Conservation (phyloP, 345 rosid genomes). For the Angophora floribunda region DNA sequence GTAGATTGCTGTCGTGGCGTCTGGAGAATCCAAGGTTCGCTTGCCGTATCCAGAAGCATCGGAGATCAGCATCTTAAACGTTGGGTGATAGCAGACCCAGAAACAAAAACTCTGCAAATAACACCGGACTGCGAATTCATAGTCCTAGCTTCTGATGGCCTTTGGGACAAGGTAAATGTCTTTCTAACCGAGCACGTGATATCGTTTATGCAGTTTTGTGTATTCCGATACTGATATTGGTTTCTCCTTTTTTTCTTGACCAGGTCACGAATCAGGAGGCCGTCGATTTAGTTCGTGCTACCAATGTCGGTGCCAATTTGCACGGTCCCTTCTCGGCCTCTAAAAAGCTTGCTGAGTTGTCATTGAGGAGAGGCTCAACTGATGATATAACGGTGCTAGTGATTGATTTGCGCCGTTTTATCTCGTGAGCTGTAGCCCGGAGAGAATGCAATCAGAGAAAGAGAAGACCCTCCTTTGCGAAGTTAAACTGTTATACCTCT, state of each 20-base stretch:
- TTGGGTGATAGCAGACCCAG: conserved; percentile 84
- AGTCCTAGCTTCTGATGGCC: conserved; percentile 81
- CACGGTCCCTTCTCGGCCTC: conserved; percentile 35
- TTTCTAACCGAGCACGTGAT: neutral
- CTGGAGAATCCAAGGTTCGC: conserved; percentile 81
- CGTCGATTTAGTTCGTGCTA: conserved; percentile 52
- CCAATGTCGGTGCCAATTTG: conserved; percentile 28
- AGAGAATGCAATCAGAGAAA: neutral
- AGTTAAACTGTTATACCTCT: neutral
- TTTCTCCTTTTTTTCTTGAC: neutral
- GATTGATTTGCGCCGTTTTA: conserved; percentile 32
- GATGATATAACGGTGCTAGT: conserved; percentile 78
- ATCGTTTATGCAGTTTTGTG: neutral
- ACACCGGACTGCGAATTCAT: conserved; percentile 61
- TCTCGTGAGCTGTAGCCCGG: neutral
- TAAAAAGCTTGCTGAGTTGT: conserved; percentile 57
- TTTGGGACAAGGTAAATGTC: conserved; percentile 69
- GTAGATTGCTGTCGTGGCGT: conserved; percentile 59
- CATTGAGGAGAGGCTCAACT: conserved; percentile 45
- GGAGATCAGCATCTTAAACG: conserved; percentile 64
- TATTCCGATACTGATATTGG: neutral
- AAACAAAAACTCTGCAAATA: conserved; percentile 36
- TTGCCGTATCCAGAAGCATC: conserved; percentile 79
- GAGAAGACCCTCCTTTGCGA: neutral
- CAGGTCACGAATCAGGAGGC: conserved; percentile 86